Evolutionary conservation across 345 rosid species (phyloP).

Genomic region (Melaleuca quinquenervia): DNA sequence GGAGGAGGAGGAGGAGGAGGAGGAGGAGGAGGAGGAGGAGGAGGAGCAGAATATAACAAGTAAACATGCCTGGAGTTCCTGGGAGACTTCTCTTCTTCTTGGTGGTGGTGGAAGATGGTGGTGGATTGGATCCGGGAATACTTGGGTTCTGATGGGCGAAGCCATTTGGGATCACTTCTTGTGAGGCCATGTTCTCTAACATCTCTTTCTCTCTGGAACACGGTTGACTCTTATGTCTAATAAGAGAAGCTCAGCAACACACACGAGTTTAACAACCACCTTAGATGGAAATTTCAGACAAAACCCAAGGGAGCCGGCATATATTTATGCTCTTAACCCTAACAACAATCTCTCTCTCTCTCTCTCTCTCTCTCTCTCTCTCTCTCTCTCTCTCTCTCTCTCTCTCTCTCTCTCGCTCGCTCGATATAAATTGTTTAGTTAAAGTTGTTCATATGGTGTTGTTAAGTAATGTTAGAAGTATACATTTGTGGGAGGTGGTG

Average conservation of each 20-base stretch:
- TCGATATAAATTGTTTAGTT: neutral
- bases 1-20: neutral
- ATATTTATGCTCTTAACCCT: neutral
- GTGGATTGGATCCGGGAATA: neutral
- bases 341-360: neutral
- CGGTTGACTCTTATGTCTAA: neutral
- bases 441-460: neutral
- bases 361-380: neutral
- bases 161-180: neutral
- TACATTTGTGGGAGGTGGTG: neutral
- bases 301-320: neutral
- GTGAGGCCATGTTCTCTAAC: neutral
- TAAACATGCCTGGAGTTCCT: conserved; percentile 73
- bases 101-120: conserved; percentile 14
- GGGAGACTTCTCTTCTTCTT: conserved; percentile 96
- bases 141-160: neutral
- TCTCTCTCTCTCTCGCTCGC: neutral
- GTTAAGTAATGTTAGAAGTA: neutral
- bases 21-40: neutral
- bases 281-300: neutral
- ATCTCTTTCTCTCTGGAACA: neutral
- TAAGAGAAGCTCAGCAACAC: neutral
- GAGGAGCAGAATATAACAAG: neutral
- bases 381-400: too few relatives aligned
- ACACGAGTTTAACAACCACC: neutral